phyloP scores from a whole-genome alignment of 495 filamentous ascomycete species.

The Friedmanniomyces endolithicus region DNA sequence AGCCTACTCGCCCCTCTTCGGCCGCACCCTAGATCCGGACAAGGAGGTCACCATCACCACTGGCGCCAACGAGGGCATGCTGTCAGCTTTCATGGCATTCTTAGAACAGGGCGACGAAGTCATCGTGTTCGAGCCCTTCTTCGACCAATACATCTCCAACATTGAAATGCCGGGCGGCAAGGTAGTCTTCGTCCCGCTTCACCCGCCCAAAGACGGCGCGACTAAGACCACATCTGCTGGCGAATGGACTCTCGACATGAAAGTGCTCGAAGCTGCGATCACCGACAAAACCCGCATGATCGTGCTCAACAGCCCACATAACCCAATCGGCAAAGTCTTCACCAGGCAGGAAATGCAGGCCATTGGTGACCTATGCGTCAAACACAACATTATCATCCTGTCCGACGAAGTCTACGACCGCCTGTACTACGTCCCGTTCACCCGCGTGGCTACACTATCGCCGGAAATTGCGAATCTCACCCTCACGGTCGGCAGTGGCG shows the following conservation, averaged over 20 bases:
- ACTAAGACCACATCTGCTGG: conserved; percentile 65
- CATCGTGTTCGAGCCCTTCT: conserved; percentile 96
- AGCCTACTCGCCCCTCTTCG: conserved; percentile 79
- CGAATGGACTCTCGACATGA: conserved; percentile 80
- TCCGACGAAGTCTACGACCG: conserved; percentile 95
- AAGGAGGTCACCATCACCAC: conserved; percentile 92
- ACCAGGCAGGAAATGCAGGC: conserved; percentile 66
- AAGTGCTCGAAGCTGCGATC: conserved; percentile 71
- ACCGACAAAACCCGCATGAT: conserved; percentile 87
- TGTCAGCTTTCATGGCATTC: conserved; percentile 95
- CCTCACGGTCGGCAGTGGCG: conserved; percentile 84
- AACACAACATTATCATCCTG: conserved; percentile 88
- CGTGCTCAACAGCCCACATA: conserved; percentile 76
- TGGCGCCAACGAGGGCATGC: conserved; percentile 81
- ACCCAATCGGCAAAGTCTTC: conserved; percentile 93
- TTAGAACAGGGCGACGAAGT: conserved; percentile 91
- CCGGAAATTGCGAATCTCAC: conserved; percentile 78
- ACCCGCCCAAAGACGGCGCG: conserved; percentile 76
- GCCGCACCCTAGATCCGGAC: conserved; percentile 64
- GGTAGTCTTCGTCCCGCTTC: conserved; percentile 84
- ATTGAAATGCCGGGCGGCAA: conserved; percentile 95
- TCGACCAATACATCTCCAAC: conserved; percentile 97
- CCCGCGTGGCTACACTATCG: conserved; percentile 75
- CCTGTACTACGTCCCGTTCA: conserved; percentile 89
- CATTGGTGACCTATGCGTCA: conserved; percentile 82